Base-by-base conservation (phyloP, 2,329 filamentous ascomycete species). In the Beauveria sp. region DNA sequence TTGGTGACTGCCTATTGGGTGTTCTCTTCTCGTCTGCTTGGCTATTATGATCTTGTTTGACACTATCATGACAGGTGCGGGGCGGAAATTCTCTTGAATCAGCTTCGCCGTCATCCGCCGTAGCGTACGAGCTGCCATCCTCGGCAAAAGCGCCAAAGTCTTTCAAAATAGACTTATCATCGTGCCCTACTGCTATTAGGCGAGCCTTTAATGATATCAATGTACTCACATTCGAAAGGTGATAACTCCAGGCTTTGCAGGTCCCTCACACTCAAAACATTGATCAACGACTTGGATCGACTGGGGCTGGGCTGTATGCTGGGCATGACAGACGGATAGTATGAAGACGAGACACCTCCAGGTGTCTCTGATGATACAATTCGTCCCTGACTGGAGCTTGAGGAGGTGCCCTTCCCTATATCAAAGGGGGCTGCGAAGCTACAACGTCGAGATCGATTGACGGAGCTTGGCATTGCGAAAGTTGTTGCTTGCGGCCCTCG, bases 171-270 rank as follows among this genome's bases (percentile, higher is more conserved):
- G 66, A 64, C 12, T 61, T 58, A 16, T 67, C 67, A 47, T 62
- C 66, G 43, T 67, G 64, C 63, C 70, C 71, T 70, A n/a, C 40
- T 20, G 26, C 16, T 8, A 38, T 58, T 40, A 62, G 45, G 20
- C 2, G 9, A 22, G 30, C 7, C 22, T 10, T 58, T 18, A 1
- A 42, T n/a, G 6, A 9, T 34, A 14, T 8, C 7, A 1, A 6
- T 26, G 8, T 22, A 63, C 72, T 63, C 56, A 74, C 75, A 71
- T 40, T 65, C 67, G 47, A 75, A 72, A 20, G 74, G 73, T 3
- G 71, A 73, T 22, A 74, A 59, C 40, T 74, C 68, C 47, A 77
- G 68, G 9, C 65, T 72, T 50, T 76, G 66, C 1, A 76, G 63
- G 28, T 75, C 73, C 60, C 69, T 66, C 10, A 67, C 61, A 14